These are phyloP conservation scores for Leucocoprinus leucothites DNA, from an alignment of 768 basidiomycete species.

Conservation along the genomic window DNA sequence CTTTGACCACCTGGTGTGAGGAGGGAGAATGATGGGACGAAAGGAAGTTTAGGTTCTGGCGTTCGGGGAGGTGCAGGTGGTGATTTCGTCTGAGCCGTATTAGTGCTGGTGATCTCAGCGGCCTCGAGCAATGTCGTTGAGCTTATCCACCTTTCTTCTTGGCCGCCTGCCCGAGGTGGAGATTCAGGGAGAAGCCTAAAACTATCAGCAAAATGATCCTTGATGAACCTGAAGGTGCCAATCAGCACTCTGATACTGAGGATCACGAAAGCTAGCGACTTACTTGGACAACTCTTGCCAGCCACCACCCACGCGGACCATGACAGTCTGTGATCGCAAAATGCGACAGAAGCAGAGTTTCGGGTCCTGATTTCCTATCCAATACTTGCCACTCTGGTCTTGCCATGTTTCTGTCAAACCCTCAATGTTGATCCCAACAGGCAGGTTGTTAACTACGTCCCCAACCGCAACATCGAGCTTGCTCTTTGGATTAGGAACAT, in stretches of 20 bases:
- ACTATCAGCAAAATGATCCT: conserved; percentile 80
- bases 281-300: conserved; percentile 92
- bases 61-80: conserved; percentile 48
- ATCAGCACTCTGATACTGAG: conserved; percentile 12
- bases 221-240: conserved; percentile 63
- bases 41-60: conserved; percentile 59
- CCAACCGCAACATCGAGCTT: conserved; percentile 93
- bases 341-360: conserved; percentile 92
- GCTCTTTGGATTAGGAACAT: conserved; percentile 85
- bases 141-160: conserved; percentile 83
- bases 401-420: conserved; percentile 84
- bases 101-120: conserved; percentile 25
- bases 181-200: conserved; percentile 72
- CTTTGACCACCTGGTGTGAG: conserved; percentile 54
- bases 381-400: conserved; percentile 92
- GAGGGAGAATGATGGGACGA: conserved; percentile 66
- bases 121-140: conserved; percentile 68
- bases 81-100: conserved; percentile 20
- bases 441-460: conserved; percentile 85
- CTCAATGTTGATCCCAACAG: conserved; percentile 80
- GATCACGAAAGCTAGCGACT: conserved; percentile 22
- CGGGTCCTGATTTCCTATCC: conserved; percentile 91
- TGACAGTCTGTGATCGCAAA: conserved; percentile 86
- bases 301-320: conserved; percentile 95
- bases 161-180: conserved; percentile 45